Base-by-base conservation (phyloP, 441 rosid species). In the Eutrema salsugineum region DNA sequence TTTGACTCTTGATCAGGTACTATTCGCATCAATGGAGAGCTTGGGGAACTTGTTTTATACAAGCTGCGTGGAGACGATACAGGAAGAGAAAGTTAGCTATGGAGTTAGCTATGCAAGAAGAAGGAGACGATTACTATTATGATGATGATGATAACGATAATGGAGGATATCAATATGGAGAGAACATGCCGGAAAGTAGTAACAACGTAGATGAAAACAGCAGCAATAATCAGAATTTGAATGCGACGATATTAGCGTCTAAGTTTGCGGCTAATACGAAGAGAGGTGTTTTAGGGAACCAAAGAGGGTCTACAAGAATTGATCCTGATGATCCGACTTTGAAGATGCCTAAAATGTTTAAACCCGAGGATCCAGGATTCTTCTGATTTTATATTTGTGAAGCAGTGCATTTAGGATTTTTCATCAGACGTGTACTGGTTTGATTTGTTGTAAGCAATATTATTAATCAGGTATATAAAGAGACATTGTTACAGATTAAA, bases 21-120 rank as follows among this genome's bases (percentile, higher is more conserved):
- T 87, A 92, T 70, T 92, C 98, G 8, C 98, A 92, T 70, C 98
- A 92, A 43, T 88, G 98, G 98, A 80, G 94, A 72, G 82, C 93
- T 0, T 90, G 94, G 98, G 96, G 94, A 53, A 88, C 98, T 47
- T 80, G 91, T 70, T 87, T 78, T 53, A 79, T 90, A 54, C 89
- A 92, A 73, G 86, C 85, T 42, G 91, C 96, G 0, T 90, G 98
- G 96, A 82, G 90, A 66, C 35, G 94, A 58, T 76, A 36, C 71
- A 64, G 24, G 71, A 86, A 81, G 83, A 86, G 86, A 66, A 87
- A 84, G 71, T 39, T 84, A 63, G 93, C 86, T 6, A 69, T 87
- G 86, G 93, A 87, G 72, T 72, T 92, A 82, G 91, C 88, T 6
- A 86, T 66, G 56, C 86, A 84, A 63, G 94, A 90, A 38, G 76